These are phyloP conservation scores for Talaromyces thailandensis DNA, from an alignment of 495 filamentous ascomycete species.

Conservation along the genomic window DNA sequence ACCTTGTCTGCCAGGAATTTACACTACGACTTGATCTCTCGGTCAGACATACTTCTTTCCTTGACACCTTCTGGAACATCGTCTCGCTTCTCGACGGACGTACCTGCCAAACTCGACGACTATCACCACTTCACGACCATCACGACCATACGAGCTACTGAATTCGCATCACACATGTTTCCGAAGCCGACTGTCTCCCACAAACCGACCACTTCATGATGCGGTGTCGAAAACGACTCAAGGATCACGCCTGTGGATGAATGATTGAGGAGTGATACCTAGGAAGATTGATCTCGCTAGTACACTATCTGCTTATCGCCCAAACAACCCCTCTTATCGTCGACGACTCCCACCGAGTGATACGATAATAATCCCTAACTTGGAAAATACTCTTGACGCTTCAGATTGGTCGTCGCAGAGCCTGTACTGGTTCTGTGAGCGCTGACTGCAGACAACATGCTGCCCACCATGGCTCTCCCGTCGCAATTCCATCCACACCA, in stretches of 20 bases:
- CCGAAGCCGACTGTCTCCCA: neutral
- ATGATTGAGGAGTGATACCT: slow-evolving; percentile 18
- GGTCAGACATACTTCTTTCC: slow-evolving; percentile 17
- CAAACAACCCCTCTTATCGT: neutral
- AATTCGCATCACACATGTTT: slow-evolving; percentile 1
- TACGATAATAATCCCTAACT: neutral
- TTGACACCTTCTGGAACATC: slow-evolving; percentile 9
- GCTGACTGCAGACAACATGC: slow-evolving; percentile 21
- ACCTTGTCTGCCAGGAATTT: slow-evolving; percentile 17
- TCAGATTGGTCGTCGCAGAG: slow-evolving; percentile 5
- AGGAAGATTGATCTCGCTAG: slow-evolving; percentile 14
- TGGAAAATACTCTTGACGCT: slow-evolving; percentile 7
- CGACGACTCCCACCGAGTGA: neutral
- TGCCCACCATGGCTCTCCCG: slow-evolving; percentile 36
- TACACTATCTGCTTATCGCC: slow-evolving; percentile 9
- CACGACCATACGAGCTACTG: slow-evolving; percentile 2
- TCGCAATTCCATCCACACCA: slow-evolving; percentile 38
- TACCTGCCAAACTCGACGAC: neutral
- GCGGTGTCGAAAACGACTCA: slow-evolving; percentile 43
- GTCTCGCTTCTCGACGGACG: slow-evolving; percentile 9
- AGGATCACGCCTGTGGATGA: slow-evolving; percentile 37
- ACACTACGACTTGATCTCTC: slow-evolving; percentile 15
- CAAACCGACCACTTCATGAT: slow-evolving; percentile 23
- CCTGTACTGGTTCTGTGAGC: neutral
- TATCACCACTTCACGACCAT: slow-evolving; percentile 5